A percentile compares a stretch with the other conserved stretches of the same genome.
These are phyloP conservation scores for Dothidotthia symphoricarpi DNA, from an alignment of 2,329 filamentous ascomycete genomes.

Conservation along the genomic window DNA sequence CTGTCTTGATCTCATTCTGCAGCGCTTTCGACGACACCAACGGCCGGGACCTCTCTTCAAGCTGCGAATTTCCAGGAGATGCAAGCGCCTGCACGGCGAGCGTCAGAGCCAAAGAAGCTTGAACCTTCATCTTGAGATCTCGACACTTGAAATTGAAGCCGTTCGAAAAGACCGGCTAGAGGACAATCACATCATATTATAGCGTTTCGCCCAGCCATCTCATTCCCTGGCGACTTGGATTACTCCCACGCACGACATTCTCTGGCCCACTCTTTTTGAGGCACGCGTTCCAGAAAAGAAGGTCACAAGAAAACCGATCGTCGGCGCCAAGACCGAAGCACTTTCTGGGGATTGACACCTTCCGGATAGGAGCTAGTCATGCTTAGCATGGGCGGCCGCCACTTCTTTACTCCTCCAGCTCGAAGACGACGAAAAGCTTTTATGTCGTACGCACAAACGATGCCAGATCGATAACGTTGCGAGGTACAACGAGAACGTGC, in stretches of 20 bases:
- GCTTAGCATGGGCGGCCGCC: constrained; percentile 17
- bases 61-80: constrained; percentile 5
- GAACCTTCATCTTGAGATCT: constrained; percentile 28
- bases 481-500: too few relatives aligned
- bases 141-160: constrained; percentile 2
- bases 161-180: neutral
- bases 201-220: constrained; percentile 16
- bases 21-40: constrained; percentile 42
- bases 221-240: constrained; percentile 11
- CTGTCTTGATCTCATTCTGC: constrained; percentile 43
- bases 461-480: too few relatives aligned
- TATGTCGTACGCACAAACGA: too few relatives aligned
- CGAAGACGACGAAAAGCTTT: too few relatives aligned
- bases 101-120: constrained; percentile 22
- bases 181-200: neutral
- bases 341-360: too few relatives aligned
- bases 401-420: too few relatives aligned
- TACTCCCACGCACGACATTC: constrained; percentile 15
- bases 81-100: constrained; percentile 26
- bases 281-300: constrained; percentile 27
- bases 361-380: constrained; percentile 23
- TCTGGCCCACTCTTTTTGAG: constrained; percentile 25
- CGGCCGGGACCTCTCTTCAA: constrained; percentile 14
- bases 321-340: constrained; percentile 23
- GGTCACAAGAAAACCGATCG: constrained; percentile 31